Base-by-base conservation (phyloP, 805 yeast genomes). In the Kuraishia borneana region DNA sequence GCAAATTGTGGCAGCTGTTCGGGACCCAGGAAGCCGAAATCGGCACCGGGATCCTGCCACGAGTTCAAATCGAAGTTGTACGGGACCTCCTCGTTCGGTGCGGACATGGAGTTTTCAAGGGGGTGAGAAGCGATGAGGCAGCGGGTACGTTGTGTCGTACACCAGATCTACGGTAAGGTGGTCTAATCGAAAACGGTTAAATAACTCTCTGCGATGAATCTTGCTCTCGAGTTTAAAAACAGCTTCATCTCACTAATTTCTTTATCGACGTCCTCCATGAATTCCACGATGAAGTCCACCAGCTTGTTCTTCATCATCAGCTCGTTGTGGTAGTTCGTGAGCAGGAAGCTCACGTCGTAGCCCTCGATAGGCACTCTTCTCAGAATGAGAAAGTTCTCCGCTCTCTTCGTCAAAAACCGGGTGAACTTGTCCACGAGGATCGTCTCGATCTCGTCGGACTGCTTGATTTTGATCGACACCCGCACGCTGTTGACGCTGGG, bases 241-340 rank as follows among this genome's bases (percentile, higher is more conserved):
- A 92, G 70, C 61, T 92, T 92, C 94, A 92, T 92, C 56, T 92
- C 98, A 58, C 96, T 84, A 51, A 92, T 92, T 59, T 92, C 98
- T 63, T 87, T 89, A 58, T 92, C 98, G 14, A 92, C 98, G 51
- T 88, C 98, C 58, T 92, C 97, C 97, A 92, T 88, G 57, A 92
- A 92, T 62, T 92, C 97, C 46, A 92, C 85, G 46, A 92, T 88
- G 57, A 92, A 92, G 58, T 92, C 98, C 30, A 92, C 95, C 47
- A 92, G 70, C 60, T 92, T 92, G 48, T 81, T 88, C 62, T 92
- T 89, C 61, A 88, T 72, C 95, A 92, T 85, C 44, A 81, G 80
- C 57, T 89, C 96, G 8, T 96, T 87, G 59, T 92, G 98, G 60
- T 77, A 78, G 60, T 89, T 92, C 30, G 97, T 89, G 46, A 92